Evolutionary conservation across 116 monocot species (phyloP).

Genomic region (Iris pallida): DNA sequence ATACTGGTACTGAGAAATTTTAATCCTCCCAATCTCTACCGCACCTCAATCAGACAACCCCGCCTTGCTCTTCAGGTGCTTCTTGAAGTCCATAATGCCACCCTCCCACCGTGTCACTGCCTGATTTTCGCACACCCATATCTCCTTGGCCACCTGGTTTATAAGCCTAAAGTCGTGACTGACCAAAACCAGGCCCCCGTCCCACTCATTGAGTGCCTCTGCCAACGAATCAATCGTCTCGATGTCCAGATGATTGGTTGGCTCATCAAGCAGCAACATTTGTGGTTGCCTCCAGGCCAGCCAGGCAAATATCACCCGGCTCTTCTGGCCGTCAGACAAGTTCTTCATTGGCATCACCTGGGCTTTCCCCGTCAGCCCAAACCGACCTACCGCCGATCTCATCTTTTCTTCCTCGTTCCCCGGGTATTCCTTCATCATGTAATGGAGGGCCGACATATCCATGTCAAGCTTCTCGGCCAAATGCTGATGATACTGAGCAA

Average conservation of each 20-base stretch:
- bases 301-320: conserved; percentile 95
- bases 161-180: conserved; percentile 92
- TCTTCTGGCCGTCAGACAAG: conserved; percentile 90
- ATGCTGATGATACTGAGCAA: conserved; percentile 96
- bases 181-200: conserved; percentile 90
- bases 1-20: too few species aligned
- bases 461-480: conserved; percentile 89
- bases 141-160: conserved; percentile 81
- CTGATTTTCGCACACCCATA: conserved; percentile 92
- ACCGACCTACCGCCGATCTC: conserved; percentile 74
- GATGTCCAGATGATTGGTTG: conserved; percentile 94
- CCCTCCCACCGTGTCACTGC: conserved; percentile 73
- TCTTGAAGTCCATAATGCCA: conserved; percentile 85
- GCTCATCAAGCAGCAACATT: conserved; percentile 88
- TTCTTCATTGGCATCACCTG: conserved; percentile 99
- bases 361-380: conserved; percentile 85
- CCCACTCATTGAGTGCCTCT: conserved; percentile 93
- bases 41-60: conserved; percentile 32
- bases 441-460: conserved; percentile 74
- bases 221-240: conserved; percentile 96
- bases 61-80: conserved; percentile 75
- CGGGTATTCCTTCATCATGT: conserved; percentile 87
- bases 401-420: conserved; percentile 91
- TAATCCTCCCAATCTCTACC: too few species aligned
- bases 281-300: conserved; percentile 91